phyloP scores from a whole-genome alignment of 345 rosid species.

The Bretschneidera sinensis region DNA sequence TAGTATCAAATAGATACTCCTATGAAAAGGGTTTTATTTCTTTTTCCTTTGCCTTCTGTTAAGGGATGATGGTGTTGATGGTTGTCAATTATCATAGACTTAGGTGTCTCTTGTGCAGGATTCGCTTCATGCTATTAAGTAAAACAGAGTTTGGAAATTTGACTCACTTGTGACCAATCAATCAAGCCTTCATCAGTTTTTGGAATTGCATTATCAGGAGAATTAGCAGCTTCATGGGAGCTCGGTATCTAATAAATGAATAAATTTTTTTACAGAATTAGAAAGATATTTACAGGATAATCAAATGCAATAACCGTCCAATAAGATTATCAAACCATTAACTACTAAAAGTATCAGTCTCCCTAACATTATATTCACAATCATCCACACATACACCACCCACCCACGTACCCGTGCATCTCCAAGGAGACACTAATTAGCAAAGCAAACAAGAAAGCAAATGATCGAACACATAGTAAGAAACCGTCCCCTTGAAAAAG shows the following conservation, averaged over 20 bases:
- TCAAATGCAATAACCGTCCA: neutral
- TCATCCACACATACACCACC: neutral
- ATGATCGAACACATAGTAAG: neutral
- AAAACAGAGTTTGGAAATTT: neutral
- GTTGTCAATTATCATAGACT: no score
- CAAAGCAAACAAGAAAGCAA: neutral
- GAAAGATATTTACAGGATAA: neutral
- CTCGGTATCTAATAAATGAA: constrained; percentile 63
- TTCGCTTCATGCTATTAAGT: neutral
- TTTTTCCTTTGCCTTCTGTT: no score
- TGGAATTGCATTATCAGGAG: constrained; percentile 61
- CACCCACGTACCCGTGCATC: neutral
- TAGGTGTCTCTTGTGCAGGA: no score
- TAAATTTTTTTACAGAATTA: constrained; percentile 4
- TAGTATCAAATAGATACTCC: no score
- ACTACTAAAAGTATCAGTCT: no score
- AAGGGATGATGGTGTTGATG: no score
- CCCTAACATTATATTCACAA: no score
- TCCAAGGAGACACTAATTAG: neutral
- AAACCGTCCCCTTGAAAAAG: neutral
- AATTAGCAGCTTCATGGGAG: constrained; percentile 50
- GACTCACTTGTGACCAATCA: constrained; percentile 91
- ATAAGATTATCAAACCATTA: neutral
- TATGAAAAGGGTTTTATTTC: no score
- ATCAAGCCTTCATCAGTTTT: constrained; percentile 69